Conservation (phyloP, 176 grass and related monocot species). For the bread wheat (Triticum aestivum) region DNA sequence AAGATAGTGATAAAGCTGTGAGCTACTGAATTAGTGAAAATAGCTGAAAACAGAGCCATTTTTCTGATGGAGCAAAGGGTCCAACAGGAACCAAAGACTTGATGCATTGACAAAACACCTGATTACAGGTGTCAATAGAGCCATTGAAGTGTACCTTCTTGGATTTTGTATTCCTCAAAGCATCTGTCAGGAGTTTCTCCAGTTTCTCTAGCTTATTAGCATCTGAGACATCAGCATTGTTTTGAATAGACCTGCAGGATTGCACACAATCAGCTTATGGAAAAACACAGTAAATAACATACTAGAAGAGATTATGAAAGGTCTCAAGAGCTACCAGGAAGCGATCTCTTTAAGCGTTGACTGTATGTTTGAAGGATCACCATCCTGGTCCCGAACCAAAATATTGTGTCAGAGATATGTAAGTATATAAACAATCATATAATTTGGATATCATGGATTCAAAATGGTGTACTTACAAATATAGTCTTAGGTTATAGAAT, state of each 20-base stretch:
- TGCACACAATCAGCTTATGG: neutral
- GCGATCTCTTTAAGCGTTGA: constrained; percentile 36
- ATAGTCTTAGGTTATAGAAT: neutral
- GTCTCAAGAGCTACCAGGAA: constrained; percentile 37
- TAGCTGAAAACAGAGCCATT: neutral
- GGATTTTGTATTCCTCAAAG: constrained; percentile 37
- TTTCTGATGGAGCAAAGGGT: neutral
- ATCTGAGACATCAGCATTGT: constrained; percentile 39
- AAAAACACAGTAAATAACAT: neutral
- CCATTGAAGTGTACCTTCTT: constrained; percentile 39
- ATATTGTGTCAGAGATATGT: constrained; percentile 17
- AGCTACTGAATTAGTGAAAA: neutral
- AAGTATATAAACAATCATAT: neutral
- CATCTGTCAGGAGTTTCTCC: constrained; percentile 47
- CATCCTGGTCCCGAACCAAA: constrained; percentile 5
- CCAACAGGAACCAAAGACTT: neutral
- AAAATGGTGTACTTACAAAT: neutral
- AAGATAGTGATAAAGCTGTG: neutral
- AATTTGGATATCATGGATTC: neutral
- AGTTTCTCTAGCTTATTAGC: constrained; percentile 38
- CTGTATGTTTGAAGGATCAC: constrained; percentile 27
- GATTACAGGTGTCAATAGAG: neutral
- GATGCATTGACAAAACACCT: neutral
- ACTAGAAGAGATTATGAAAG: neutral
- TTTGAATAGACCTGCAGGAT: constrained; percentile 44